Evolutionary conservation across 495 filamentous ascomycete genomes (phyloP).

Genomic region (Aspergillus leporis): DNA sequence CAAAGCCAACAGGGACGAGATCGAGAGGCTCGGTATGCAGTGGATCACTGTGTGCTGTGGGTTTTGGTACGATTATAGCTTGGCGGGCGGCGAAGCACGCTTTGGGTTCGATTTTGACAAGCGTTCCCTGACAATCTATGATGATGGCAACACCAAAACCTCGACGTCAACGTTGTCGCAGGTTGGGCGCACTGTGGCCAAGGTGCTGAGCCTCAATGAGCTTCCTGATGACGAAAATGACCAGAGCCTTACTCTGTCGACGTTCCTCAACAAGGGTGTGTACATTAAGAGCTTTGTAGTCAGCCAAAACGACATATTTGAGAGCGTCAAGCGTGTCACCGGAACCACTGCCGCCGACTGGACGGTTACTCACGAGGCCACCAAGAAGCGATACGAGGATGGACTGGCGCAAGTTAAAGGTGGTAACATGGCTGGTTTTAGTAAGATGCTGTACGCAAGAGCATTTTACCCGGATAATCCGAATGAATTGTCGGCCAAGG

Average conservation of each 20-base stretch:
- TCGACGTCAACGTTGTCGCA: constrained; percentile 47
- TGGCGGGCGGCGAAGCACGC: constrained; percentile 29
- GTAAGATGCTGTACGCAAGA: constrained; percentile 50
- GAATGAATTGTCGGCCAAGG: constrained; percentile 35
- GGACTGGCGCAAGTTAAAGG: constrained; percentile 40
- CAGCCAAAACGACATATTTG: constrained; percentile 56
- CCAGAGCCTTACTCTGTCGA: constrained; percentile 31
- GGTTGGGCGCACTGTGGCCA: constrained; percentile 48
- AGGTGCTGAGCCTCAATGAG: constrained; percentile 43
- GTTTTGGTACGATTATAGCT: constrained; percentile 58
- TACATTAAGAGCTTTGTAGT: constrained; percentile 50
- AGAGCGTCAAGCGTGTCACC: constrained; percentile 54
- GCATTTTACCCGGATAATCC: constrained; percentile 47
- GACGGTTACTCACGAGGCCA: constrained; percentile 47
- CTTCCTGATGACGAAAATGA: constrained; percentile 51
- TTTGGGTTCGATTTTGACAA: constrained; percentile 54
- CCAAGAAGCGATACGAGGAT: constrained; percentile 45
- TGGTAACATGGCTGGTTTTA: constrained; percentile 51
- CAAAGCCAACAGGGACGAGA: constrained; percentile 26
- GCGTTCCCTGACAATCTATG: constrained; percentile 44
- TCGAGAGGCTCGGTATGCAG: constrained; percentile 46
- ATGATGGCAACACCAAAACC: constrained; percentile 48
- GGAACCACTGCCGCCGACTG: constrained; percentile 51
- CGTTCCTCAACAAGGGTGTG: constrained; percentile 43
- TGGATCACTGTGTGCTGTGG: constrained; percentile 54